Evolutionary conservation across 2,329 filamentous ascomycete genomes (phyloP), one percentile per base, ranked within the genome.

Genomic region (Clarireedia paspali): DNA sequence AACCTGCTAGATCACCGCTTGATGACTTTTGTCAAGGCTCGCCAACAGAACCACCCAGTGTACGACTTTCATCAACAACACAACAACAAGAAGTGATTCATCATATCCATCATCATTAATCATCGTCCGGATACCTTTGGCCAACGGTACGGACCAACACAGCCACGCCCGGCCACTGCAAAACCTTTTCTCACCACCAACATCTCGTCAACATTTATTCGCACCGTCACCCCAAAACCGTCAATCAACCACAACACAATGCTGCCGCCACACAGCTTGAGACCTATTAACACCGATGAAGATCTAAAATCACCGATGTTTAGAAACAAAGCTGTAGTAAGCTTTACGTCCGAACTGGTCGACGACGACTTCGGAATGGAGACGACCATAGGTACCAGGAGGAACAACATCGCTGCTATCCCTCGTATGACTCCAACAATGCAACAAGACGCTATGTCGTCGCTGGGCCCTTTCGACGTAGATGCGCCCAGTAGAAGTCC

Each of bases 1-100:
- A 63, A 66, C 64, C 49, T 57, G 50, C 54, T 59, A 39, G 54
- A 44, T 61, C 60, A 63, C 62, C 60, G 62, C 58, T 64, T 62
- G 60, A 53, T 59, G 58, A 50, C 53, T 54, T 55, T 55, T 57
- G 50, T 48, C 50, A 38, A 46, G n/a, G 23, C 57, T 63, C 56
- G 62, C 58, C 59, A 64, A 26, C 42, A 24, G 66, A 60, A 55
- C 50, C 57, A 60, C 26, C 50, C 55, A 49, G 58, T 47, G 60
- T 55, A 57, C 55, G 47, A 58, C 49, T 51, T 53, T 55, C 62
- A 60, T 62, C 64, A 59, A 59, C 63, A 59, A 23, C 58, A 61
- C 60, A 57, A 53, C 58, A 20, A 50, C 53, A 23, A 39, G 34
- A 40, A 55, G 46, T 34, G 40, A 55, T 60, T 57, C 63, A 66